Evolutionary conservation across 2,329 filamentous ascomycete species (phyloP).

Genomic region (Pseudogymnoascus pannorum): DNA sequence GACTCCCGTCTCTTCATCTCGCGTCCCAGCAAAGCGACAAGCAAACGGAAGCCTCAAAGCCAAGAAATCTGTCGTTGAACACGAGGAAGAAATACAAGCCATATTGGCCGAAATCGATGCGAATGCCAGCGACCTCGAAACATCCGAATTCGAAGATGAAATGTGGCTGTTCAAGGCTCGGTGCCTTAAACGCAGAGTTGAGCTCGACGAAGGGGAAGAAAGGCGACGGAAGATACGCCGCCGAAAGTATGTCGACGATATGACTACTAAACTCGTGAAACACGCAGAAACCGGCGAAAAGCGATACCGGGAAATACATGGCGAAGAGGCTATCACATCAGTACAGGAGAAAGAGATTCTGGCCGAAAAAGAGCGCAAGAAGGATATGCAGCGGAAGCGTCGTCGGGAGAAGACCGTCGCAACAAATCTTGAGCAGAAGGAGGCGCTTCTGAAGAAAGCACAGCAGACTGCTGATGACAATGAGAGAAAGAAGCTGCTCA

Average conservation of each 20-base stretch:
- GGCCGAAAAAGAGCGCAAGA: conserved; percentile 97
- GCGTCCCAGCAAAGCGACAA: conserved; percentile 34
- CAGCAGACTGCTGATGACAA: conserved; percentile 72
- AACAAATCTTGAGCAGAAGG: conserved; percentile 84
- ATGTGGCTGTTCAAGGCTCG: conserved; percentile 44
- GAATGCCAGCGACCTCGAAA: conserved; percentile 51
- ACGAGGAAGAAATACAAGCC: conserved; percentile 63
- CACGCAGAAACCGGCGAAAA: conserved; percentile 67
- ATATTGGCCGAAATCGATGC: conserved; percentile 53
- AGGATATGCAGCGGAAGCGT: conserved; percentile 98
- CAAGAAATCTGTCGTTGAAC: conserved; percentile 52
- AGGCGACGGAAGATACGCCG: conserved; percentile 57
- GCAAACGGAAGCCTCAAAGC: conserved; percentile 47
- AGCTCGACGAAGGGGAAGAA: conserved; percentile 56
- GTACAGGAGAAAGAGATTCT: conserved; percentile 85
- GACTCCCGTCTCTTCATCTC: conserved; percentile 36
- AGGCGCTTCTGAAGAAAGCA: conserved; percentile 71
- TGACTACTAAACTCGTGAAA: conserved; percentile 54
- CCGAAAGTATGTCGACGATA: conserved; percentile 50
- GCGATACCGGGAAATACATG: conserved; percentile 69
- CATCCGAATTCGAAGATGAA: conserved; percentile 42
- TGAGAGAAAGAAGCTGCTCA: conserved; percentile 71
- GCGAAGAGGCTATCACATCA: conserved; percentile 73
- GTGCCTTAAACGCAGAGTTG: conserved; percentile 59
- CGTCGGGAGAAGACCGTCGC: conserved; percentile 94